Evolutionary conservation across 2,329 filamentous ascomycete species (phyloP), one percentile per base, ranked within the genome.

Genomic region (Phialophora macrospora): DNA sequence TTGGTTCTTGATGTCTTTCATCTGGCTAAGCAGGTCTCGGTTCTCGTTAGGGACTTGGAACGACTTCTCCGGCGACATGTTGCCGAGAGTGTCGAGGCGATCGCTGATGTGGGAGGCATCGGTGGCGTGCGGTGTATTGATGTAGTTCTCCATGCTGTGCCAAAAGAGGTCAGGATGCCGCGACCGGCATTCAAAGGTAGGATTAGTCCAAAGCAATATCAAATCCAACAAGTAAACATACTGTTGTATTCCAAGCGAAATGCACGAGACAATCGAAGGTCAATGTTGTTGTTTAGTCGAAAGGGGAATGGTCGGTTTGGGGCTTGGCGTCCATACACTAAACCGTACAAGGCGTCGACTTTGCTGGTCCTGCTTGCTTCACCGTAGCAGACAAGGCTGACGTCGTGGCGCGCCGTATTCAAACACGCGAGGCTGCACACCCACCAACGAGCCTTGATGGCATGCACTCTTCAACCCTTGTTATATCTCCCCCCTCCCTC

Each of bases 71-170:
- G 93, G 89, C 60, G 92, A 96, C 72, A 94, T 88, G 73, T 93
- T 90, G 77, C 96, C 92, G 74, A 96, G 88, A 22, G 76, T 76
- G 74, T 92, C 89, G 72, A 88, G 82, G 80, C 79, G 85, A 79
- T 78, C 87, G 82, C 77, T 87, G 68, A 96, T 83, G 78, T 89
- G 94, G 71, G 93, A 96, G 78, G 88, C 88, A 84, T 97, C 92
- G 74, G 93, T 90, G 68, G 92, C 96, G 76, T 90, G 89, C 74
- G 94, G 94, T 73, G 93, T 96, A 79, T 95, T 90, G 79, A 96
- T 84, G 74, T 88, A 89, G 48, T 86, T 85, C 70, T 85, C 84
- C 89, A 91, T 91, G 72, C 74, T 81, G 77, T 24, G 77, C 76
- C 74, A 77, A 77, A 74, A 76, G 75, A 63, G 51, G 9, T 30